These are phyloP conservation scores for Cucurbita pepo DNA, from an alignment of 306 rosid genomes.

Conservation along the genomic window DNA sequence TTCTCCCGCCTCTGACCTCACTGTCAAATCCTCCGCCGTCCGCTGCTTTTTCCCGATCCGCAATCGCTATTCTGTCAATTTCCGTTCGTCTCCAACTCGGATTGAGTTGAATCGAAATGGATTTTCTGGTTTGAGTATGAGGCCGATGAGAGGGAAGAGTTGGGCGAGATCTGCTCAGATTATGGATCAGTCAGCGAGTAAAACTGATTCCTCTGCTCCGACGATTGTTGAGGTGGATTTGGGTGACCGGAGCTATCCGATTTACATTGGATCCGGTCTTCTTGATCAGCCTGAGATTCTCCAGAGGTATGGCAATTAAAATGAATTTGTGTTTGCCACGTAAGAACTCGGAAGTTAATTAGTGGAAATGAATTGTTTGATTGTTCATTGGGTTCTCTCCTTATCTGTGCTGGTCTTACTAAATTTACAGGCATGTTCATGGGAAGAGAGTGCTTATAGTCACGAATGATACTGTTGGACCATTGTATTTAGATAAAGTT, in stretches of 20 bases:
- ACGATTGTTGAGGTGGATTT: slow-evolving; percentile 61
- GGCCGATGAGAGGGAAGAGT: slow-evolving; percentile 13
- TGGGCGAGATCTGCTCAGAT: slow-evolving; percentile 45
- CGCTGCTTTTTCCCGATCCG: slow-evolving; percentile 14
- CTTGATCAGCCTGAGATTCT: slow-evolving; percentile 59
- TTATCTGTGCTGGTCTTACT: background rate
- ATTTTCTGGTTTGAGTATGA: slow-evolving; percentile 10
- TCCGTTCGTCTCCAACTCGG: slow-evolving; percentile 8
- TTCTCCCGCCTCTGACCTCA: slow-evolving; percentile 25
- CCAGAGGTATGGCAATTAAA: slow-evolving; percentile 30
- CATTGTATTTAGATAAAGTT: slow-evolving; percentile 71
- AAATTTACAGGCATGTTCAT: slow-evolving; percentile 62
- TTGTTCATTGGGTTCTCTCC: background rate
- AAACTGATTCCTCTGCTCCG: slow-evolving; percentile 16
- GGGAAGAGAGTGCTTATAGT: slow-evolving; percentile 91
- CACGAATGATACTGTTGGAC: slow-evolving; percentile 60
- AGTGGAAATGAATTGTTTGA: background rate
- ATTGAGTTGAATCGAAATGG: slow-evolving; percentile 9
- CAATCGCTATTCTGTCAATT: slow-evolving; percentile 13
- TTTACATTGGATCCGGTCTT: slow-evolving; percentile 76
- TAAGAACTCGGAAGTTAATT: background rate
- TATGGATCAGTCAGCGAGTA: slow-evolving; percentile 40
- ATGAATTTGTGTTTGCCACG: background rate
- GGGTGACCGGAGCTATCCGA: slow-evolving; percentile 89
- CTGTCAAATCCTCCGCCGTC: slow-evolving; percentile 4